Conservation (phyloP, 1,284 basidiomycete species). For the Inonotus obliquus region DNA sequence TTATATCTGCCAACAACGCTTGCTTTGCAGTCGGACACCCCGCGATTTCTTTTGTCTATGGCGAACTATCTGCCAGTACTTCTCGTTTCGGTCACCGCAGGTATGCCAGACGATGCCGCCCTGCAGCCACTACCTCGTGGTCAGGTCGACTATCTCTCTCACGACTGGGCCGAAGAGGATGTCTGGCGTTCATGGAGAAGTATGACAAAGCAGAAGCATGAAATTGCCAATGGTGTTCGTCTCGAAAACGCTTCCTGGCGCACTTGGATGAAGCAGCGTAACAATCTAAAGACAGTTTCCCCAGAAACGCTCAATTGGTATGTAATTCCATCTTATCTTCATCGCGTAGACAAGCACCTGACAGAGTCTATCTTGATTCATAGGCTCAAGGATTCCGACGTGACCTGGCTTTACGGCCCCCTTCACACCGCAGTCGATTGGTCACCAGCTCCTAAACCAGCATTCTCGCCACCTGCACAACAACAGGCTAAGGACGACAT, state of each 20-base stretch:
- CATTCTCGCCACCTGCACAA: slow-evolving; percentile 24
- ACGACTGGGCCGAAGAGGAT: slow-evolving; percentile 95
- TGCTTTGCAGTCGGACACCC: neutral
- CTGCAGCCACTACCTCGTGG: slow-evolving; percentile 60
- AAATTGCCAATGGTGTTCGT: slow-evolving; percentile 92
- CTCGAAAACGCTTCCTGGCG: slow-evolving; percentile 98
- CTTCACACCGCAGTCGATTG: slow-evolving; percentile 87
- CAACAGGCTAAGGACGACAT: slow-evolving; percentile 24
- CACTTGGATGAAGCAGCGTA: slow-evolving; percentile 99
- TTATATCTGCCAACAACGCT: neutral
- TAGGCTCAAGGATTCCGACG: slow-evolving; percentile 99
- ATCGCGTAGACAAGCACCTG: neutral
- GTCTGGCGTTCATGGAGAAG: slow-evolving; percentile 98
- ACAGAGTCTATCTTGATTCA: slow-evolving; percentile 3
- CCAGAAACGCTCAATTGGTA: slow-evolving; percentile 99
- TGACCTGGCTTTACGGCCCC: slow-evolving; percentile 98
- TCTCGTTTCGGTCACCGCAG: slow-evolving; percentile 55
- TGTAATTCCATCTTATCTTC: slow-evolving; percentile 31
- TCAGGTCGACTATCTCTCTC: slow-evolving; percentile 84
- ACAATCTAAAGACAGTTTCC: slow-evolving; percentile 91
- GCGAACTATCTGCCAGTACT: slow-evolving; percentile 66
- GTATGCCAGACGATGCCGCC: slow-evolving; percentile 59
- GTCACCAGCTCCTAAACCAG: slow-evolving; percentile 47
- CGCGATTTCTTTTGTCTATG: slow-evolving; percentile 38
- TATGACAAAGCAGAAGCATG: slow-evolving; percentile 98